phyloP scores from a whole-genome alignment of 2,329 filamentous ascomycete genomes.

The Talaromyces sp. region DNA sequence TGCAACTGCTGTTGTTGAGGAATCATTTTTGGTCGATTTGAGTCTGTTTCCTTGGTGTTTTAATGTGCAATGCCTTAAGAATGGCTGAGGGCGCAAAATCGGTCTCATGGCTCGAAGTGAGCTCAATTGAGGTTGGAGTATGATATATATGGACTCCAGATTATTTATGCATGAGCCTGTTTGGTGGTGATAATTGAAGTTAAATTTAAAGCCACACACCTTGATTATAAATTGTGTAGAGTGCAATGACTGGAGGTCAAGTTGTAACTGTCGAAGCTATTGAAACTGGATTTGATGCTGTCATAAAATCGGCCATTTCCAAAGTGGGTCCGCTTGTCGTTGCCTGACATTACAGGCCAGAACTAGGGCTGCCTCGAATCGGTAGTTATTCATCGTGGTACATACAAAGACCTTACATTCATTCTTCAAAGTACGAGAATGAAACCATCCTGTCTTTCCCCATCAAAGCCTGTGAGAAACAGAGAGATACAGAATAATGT shows the following conservation, averaged over 20 bases:
- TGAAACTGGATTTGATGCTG: background rate
- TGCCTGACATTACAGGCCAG: background rate
- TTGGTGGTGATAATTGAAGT: background rate
- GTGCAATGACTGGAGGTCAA: background rate
- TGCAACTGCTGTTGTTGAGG: background rate
- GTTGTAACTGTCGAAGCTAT: background rate
- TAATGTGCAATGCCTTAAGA: background rate
- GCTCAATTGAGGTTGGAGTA: background rate
- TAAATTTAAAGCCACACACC: background rate
- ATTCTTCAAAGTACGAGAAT: background rate
- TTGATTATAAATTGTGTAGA: background rate
- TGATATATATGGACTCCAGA: background rate
- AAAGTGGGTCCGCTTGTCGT: background rate
- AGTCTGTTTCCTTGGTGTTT: background rate
- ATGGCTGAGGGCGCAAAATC: background rate
- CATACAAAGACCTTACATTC: background rate
- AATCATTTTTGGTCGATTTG: background rate
- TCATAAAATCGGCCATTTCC: background rate
- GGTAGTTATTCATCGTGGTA: background rate
- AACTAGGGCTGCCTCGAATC: background rate
- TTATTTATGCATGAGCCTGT: background rate
- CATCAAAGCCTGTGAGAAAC: background rate
- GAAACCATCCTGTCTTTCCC: background rate
- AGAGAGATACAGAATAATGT: background rate
- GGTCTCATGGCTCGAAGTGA: background rate